Evolutionary conservation across 176 grass and related monocot genomes (phyloP), one percentile per base, ranked within the genome.

Genomic region (Musa troglodytarum): DNA sequence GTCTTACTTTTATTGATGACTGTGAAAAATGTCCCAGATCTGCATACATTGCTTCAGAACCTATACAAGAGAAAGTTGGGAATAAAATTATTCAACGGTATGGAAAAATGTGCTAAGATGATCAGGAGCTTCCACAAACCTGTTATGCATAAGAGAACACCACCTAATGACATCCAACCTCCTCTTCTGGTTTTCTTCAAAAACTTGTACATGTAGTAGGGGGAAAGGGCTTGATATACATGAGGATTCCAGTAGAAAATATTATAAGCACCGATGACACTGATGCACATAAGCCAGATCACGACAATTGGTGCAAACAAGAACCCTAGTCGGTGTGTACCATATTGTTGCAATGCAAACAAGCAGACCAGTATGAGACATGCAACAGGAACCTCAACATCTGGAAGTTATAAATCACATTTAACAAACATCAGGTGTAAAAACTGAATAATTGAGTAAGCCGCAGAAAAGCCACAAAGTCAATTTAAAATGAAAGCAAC

Each of bases 1-100:
- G 9, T 15, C 54, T 1, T 88, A 98, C 94, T 82, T 87, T 85
- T 80, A 98, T 86, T 65, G 94, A 93, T 63, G 81, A 76, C 75
- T 98, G 94, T 28, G 94, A 85, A 58, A 98, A 98, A 84, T 98
- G 94, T 49, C 94, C 94, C 74, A 98, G 84, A 77, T 98, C 94
- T 1, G 94, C 90, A 84, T 84, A 98, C 90, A 98, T 98, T 67
- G 90, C 88, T 86, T 98, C 94, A 77, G 94, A 98, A 43, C 94
- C 94, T 98, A 69, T 54, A 7, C 10, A 83, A 74, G 16, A 15
- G 50, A 71, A 58, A 58, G 25, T 34, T 53, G 20, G 6, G 5
- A 49, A 10, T 1, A 50, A 21, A 75, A 16, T 22, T 17, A 65
- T 65, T 11, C 54, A 51, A 11, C 1, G 9, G 1, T 5, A 71